Conservation (phyloP, 257 asterid species). For the Salvia splendens region DNA sequence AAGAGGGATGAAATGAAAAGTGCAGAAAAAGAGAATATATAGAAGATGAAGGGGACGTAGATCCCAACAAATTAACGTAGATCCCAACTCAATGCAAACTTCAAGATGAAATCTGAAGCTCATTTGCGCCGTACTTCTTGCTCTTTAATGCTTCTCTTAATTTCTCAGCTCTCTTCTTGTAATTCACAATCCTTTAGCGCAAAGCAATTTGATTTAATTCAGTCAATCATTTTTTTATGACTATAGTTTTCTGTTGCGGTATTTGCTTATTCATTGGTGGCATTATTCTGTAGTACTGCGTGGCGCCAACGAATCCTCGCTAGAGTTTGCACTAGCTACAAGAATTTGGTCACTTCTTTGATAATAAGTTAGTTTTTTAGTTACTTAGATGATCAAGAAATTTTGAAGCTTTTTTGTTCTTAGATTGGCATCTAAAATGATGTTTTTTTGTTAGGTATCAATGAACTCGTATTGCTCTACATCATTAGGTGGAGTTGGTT, state of each 20-base stretch:
- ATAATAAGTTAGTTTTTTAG: too few species aligned
- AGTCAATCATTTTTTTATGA: constrained; percentile 21
- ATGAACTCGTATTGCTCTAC: neutral
- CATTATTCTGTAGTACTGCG: neutral
- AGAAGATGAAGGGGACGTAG: constrained; percentile 17
- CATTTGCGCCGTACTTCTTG: constrained; percentile 63
- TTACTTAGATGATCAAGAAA: too few species aligned
- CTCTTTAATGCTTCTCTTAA: constrained; percentile 38
- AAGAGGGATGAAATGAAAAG: constrained; percentile 22
- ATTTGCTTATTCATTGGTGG: neutral
- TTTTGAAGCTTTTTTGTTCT: neutral
- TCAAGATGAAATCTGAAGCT: constrained; percentile 53
- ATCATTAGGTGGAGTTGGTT: too few species aligned
- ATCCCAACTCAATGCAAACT: constrained; percentile 37
- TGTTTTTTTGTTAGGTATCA: neutral
- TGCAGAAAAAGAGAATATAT: constrained; percentile 36
- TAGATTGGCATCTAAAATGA: neutral
- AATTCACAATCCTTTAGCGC: constrained; percentile 37
- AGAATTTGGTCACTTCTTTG: too few species aligned
- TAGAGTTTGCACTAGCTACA: neutral
- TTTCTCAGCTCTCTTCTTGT: constrained; percentile 37
- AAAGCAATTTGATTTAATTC: constrained; percentile 11
- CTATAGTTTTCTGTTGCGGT: neutral
- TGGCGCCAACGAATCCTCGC: constrained; percentile 1
- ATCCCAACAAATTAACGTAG: constrained; percentile 23